These are phyloP conservation scores for Tetrahymena elliotti DNA, from an alignment of 73 alveolate species.

Conservation along the genomic window DNA sequence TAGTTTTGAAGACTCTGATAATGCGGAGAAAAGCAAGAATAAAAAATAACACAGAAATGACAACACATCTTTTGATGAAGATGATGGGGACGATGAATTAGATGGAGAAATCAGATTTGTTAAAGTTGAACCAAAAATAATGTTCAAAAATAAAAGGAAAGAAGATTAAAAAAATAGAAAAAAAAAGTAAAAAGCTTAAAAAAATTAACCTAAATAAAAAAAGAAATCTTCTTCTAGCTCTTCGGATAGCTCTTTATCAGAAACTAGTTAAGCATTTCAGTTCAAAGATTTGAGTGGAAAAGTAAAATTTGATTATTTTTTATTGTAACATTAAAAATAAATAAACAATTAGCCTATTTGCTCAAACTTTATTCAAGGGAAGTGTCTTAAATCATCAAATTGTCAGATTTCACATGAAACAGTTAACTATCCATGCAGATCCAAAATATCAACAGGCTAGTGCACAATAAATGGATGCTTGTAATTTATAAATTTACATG, in stretches of 20 bases:
- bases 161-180: background rate
- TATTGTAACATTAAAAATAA: background rate
- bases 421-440: background rate
- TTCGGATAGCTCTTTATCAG: background rate
- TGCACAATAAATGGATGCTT: background rate
- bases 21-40: background rate
- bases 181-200: background rate
- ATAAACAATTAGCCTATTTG: background rate
- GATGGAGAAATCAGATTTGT: background rate
- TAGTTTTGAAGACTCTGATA: background rate
- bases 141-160: background rate
- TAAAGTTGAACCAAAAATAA: background rate
- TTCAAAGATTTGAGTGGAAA: background rate
- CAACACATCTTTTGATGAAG: background rate
- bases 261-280: background rate
- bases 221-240: background rate
- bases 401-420: background rate
- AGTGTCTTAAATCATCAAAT: background rate
- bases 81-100: background rate
- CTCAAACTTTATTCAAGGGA: background rate
- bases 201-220: background rate
- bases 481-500: background rate
- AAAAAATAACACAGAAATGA: background rate
- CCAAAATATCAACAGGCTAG: background rate
- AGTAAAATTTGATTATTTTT: background rate